These are phyloP conservation scores for Sordariomycetes sp. DNA, from an alignment of 2,329 filamentous ascomycete species.

Conservation along the genomic window DNA sequence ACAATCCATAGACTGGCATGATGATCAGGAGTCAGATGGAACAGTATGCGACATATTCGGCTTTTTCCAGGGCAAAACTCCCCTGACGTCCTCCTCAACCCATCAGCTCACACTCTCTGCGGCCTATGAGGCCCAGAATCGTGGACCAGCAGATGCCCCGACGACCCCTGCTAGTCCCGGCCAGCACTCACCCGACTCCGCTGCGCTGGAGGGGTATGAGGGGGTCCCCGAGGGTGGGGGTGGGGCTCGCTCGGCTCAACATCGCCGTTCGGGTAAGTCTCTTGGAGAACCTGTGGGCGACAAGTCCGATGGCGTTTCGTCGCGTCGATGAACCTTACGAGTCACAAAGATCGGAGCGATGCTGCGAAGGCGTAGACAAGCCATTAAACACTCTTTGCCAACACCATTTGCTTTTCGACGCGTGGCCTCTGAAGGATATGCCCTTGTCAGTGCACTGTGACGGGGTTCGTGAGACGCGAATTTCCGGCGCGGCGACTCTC, in stretches of 20 bases:
- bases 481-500: no score
- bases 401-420: no score
- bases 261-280: neutral
- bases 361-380: neutral
- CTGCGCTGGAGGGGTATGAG: neutral
- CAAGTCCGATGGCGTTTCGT: neutral
- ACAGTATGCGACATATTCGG: neutral
- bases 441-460: no score
- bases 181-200: neutral
- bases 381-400: no score
- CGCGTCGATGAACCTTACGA: neutral
- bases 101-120: neutral
- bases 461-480: no score
- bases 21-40: neutral
- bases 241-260: neutral
- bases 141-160: neutral
- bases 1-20: neutral
- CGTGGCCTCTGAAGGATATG: no score
- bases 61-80: neutral
- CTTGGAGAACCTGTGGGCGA: neutral
- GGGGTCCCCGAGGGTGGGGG: neutral
- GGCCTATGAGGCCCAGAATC: neutral
- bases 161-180: neutral
- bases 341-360: neutral
- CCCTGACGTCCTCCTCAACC: neutral